Evolutionary conservation across 257 asterid species (phyloP), one percentile per base, ranked within the genome.

Genomic region (Dorcoceras hygrometricum): DNA sequence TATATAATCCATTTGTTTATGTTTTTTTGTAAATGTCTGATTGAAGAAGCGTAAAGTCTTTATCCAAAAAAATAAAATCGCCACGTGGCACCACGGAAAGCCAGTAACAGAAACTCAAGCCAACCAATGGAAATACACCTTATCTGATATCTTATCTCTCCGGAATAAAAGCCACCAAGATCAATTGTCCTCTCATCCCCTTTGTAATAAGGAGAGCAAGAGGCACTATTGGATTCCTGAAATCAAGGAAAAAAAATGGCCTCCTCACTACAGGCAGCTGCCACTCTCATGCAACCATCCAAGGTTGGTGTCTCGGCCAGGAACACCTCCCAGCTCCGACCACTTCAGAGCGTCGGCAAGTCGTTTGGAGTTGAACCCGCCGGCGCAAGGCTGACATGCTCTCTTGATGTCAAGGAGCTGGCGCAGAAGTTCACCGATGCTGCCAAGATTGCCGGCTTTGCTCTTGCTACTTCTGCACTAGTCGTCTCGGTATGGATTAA

Each of bases 401-500:
- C 99, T 70, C 95, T 88, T 67, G 95, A 88, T 72, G 75, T 91
- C 58, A 91, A 83, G 71, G 96, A 94, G 29, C 83, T 94, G 57
- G 93, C 95, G 46, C 89, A 84, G 29, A 94, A 81, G 65, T 90
- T 86, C 76, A 75, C 87, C 64, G 96, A 88, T 73, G 97, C 95
- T 58, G 98, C 96, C 60, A 94, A 87, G 83, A 85, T 89, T 67
- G 98, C 99, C 53, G 98, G 95, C 22, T 87, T 94, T 65, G 98
- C 98, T 68, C 97, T 94, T 46, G 99, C 99, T 68, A 85, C 98
- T 71, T 94, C 99, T 29, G 99, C 99, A 24, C 98, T 94, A 24
- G 84, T 90, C 23, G 90, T 77, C 78, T 84, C 97, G 76, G 98
- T 92, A 86, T 61, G 72, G n/a, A 39, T 39, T 39, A 34, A 12